phyloP scores from a whole-genome alignment of 768 basidiomycete species.

The Pulveroboletus frians region DNA sequence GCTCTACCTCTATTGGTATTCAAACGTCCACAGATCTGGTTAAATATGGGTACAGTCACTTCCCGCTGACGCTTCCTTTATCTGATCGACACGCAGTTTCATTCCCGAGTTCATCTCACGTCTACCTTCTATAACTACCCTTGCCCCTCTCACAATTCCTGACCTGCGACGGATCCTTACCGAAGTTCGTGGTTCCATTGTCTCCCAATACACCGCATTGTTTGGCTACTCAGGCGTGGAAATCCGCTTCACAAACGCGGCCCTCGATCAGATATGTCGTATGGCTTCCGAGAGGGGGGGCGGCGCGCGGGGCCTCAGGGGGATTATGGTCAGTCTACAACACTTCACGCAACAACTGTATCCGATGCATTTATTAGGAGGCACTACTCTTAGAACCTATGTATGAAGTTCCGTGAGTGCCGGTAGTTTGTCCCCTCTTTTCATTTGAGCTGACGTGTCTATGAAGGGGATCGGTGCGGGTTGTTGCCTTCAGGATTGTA shows the following conservation, averaged over 20 bases:
- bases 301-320: slow-evolving; percentile 84
- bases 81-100: slow-evolving; percentile 44
- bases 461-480: slow-evolving; percentile 60
- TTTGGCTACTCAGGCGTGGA: slow-evolving; percentile 83
- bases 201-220: slow-evolving; percentile 83
- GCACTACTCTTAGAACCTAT: slow-evolving; percentile 78
- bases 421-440: slow-evolving; percentile 1
- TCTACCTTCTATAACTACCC: slow-evolving; percentile 84
- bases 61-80: background rate
- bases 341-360: background rate
- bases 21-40: slow-evolving; percentile 55
- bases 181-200: slow-evolving; percentile 85
- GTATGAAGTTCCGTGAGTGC: slow-evolving; percentile 85
- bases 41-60: slow-evolving; percentile 61
- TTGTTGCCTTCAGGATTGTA: background rate
- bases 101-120: slow-evolving; percentile 96
- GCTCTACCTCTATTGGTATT: background rate
- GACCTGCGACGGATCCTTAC: slow-evolving; percentile 89
- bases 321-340: slow-evolving; percentile 64
- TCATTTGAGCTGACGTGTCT: background rate
- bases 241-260: slow-evolving; percentile 78
- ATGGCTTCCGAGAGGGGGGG: slow-evolving; percentile 79
- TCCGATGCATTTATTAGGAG: slow-evolving; percentile 46
- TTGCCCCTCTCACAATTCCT: slow-evolving; percentile 69
- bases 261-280: slow-evolving; percentile 75